Base-by-base conservation (phyloP, 768 basidiomycete species). In the Exidia glandulosa region DNA sequence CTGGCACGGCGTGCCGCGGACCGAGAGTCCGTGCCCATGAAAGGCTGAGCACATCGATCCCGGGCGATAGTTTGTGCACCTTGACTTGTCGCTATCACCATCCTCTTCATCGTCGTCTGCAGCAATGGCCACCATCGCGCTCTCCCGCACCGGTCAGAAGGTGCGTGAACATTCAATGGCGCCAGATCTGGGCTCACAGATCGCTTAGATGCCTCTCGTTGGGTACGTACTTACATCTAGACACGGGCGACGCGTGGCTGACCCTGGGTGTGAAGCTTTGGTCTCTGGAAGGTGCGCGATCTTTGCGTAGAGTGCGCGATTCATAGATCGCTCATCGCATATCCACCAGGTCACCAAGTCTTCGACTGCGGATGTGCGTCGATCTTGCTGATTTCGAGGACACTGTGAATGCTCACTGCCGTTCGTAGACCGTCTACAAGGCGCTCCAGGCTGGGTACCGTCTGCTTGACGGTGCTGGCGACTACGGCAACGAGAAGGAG, bases 401-500 rank as follows among this genome's bases (percentile, higher is more conserved):
- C 25, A 10, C 25, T 32, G 12, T 54, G 57, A 23, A 56, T 34
- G 30, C 64, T 48, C 9, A 54, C 30, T 31, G 19, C 25, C 25
- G 64, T 41, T 63, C 61, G 47, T 66, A 90, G 82, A 83, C 81
- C 58, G 90, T 94, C 57, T 92, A 91, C 77, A 74, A 85, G 60
- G 90, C 92, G 19, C 87, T 94, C 74, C 90, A 90, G 70, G 76
- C 79, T 29, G 92, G 93, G 0, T 93, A 91, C 70, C 84, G 92
- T 62, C 86, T 95, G 59, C 77, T 95, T 59, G 91, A 93, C 60
- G 86, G 88, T 62, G 90, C 90, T 32, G 82, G 83, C 64, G 89
- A 90, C 73, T 93, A 92, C 70, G 91, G 88, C 7, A 94, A 95
- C 64, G 93, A 95, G 73, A 88, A 85, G 67, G 84, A 92, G 71